Evolutionary conservation across 257 asterid species (phyloP), one percentile per base, ranked within the genome.

Genomic region (Paraleonurus japonicus): DNA sequence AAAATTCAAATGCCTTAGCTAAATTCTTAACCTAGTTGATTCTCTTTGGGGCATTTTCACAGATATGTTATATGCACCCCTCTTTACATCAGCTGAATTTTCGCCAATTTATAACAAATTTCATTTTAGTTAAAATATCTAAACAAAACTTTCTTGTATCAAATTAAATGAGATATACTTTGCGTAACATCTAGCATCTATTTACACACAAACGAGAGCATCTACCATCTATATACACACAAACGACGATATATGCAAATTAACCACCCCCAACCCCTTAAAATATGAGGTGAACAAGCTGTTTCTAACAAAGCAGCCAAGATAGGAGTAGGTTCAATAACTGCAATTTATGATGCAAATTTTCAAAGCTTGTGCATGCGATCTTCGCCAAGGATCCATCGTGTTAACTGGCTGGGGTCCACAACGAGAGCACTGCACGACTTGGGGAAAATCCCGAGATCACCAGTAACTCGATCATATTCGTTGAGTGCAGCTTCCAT

Each of bases 301-400:
- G 39, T 67, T 66, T 10, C n/a, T 51, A 57, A 30, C 33, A 68
- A 33, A 50, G 7, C 24, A 74, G 66, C 67, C 72, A 65, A 8
- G 24, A 17, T 15, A 37, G 24, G 35, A 17, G 24, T 22, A 20
- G 60, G 39, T 33, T 13, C 9, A 65, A 55, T 13, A 67, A 32
- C 45, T 35, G 70, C 70, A 23, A 64, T 1, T 10, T 20, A 22
- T 43, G 23, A 24, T 65, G 71, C 61, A 45, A 37, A 1, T 13
- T 0, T 8, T 74, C 41, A 84, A 43, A 82, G 85, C 72, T 77
- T 89, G 74, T 72, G 86, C 50, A 91, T 77, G 51, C 89, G 83
- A 23, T 88, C 89, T 83, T 94, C 96, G 30, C 99, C 99, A 37
- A 91, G 81, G 58, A 94, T 82, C 98, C 97, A 94, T 69, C 96